Base-by-base conservation (phyloP, 1,139 yeast genomes). In the Debaryomyces coudertii region DNA sequence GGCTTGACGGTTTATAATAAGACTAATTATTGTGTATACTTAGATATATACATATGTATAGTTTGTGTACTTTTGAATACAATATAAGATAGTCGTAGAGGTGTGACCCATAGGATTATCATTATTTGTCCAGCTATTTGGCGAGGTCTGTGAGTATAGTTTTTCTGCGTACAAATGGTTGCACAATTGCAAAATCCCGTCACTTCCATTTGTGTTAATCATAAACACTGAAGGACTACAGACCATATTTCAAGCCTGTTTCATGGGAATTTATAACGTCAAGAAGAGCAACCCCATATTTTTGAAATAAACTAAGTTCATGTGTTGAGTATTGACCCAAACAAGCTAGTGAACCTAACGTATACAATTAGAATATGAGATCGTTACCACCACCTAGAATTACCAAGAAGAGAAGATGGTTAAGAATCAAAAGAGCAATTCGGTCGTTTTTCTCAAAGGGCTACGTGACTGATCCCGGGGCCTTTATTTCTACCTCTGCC, bases 381-480 rank as follows among this genome's bases (percentile, higher is more conserved):
- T 69, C 76, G 11, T 56, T 73, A 14, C 79, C 79, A n/a, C 77
- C 77, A 2, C 79, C 79, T 15, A 52, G 78, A 45, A 53, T 68
- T 9, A 73, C 77, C 2, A 53, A 68, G 15, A 60, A 65, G 34
- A 52, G 79, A 46, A 58, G 68, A 40, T 73, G 76, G 77, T 61
- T 60, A 43, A 52, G 76, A 30, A 56, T 73, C 44, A 64, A 62
- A 46, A 53, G 76, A 14, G 69, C 73, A 3, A 37, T 71, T 15
- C 51, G 54, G 23, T 47, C 58, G 6, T 60, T 68, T 37, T 56
- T 71, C 48, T 50, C 53, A 5, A 61, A 60, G n/a, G 73, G 74
- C 1, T 53, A 53, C 38, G 55, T 66, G 30, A 47, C 65, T 5
- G 72, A 69, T 46, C 70, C 68, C 16, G 68, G 63, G 0, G 70